phyloP scores from a whole-genome alignment of 352 stramenopile species.

The Phytopythium aichiense region DNA sequence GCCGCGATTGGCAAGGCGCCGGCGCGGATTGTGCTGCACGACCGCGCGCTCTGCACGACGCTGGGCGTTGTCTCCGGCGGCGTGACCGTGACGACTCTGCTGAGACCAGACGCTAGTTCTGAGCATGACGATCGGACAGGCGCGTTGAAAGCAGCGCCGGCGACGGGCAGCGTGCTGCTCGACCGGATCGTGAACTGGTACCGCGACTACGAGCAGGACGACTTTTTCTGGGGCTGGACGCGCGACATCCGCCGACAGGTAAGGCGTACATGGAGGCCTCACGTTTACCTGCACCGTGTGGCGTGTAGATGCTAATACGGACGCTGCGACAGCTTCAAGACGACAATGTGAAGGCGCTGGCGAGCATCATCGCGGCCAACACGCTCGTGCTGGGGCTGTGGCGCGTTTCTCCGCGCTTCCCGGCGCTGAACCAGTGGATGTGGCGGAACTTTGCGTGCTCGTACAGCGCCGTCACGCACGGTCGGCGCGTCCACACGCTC shows the following conservation, averaged over 20 bases:
- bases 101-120: not conserved
- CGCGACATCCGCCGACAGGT: conserved; percentile 4
- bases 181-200: conserved; percentile 22
- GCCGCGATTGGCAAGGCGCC: not conserved
- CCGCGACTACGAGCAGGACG: conserved; percentile 18
- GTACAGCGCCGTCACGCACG: conserved; percentile 62
- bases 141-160: not conserved
- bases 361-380: conserved; percentile 60
- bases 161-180: not conserved
- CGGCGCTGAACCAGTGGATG: conserved; percentile 62
- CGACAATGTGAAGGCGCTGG: conserved; percentile 61
- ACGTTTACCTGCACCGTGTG: not conserved
- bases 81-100: conserved; percentile 29
- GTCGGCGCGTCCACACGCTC: conserved; percentile 67
- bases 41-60: conserved; percentile 44
- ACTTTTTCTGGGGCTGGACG: conserved; percentile 20
- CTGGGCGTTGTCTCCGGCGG: conserved; percentile 48
- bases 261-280: not conserved
- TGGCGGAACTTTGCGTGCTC: conserved; percentile 83
- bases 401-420: conserved; percentile 51
- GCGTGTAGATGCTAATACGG: not conserved
- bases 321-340: conserved; percentile 41
- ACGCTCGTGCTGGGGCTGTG: conserved; percentile 69
- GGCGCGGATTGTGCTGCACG: conserved; percentile 17
- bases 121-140: not conserved